Evolutionary conservation across 192 early-diverging fungal genomes (phyloP).

Genomic region (Backusella mclennaniae): DNA sequence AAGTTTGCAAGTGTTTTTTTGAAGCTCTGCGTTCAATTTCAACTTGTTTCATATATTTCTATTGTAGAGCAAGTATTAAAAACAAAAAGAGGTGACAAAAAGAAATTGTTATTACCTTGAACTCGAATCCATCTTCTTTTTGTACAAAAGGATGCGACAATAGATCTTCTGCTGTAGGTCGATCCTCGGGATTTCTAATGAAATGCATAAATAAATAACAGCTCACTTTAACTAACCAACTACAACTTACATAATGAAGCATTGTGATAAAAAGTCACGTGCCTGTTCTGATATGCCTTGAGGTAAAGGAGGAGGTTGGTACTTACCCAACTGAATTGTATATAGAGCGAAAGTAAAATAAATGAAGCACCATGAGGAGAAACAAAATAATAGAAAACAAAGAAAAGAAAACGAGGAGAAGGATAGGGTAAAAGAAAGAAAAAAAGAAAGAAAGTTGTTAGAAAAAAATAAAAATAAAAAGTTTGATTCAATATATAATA

Average conservation of each 20-base stretch:
- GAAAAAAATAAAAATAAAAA: not conserved
- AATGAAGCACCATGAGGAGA: not conserved
- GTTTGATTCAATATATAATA: slow-evolving; percentile 37
- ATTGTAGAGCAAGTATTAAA: not conserved
- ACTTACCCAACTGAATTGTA: slow-evolving; percentile 48
- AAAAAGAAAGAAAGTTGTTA: not conserved
- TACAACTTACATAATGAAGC: slow-evolving; percentile 66
- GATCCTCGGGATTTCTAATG: slow-evolving; percentile 58
- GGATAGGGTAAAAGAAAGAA: not conserved
- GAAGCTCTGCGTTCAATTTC: slow-evolving; percentile 22
- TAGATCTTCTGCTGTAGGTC: slow-evolving; percentile 78
- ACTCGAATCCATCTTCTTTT: slow-evolving; percentile 49
- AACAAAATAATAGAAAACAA: not conserved
- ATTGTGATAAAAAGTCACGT: slow-evolving; percentile 70
- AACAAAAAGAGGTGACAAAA: not conserved
- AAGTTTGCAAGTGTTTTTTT: not conserved
- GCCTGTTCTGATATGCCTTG: slow-evolving; percentile 64
- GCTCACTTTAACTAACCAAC: not conserved
- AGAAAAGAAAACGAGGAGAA: not conserved
- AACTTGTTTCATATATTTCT: slow-evolving; percentile 19
- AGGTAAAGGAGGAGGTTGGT: slow-evolving; percentile 81
- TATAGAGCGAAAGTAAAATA: not conserved
- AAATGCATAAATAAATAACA: not conserved
- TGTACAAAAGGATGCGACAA: slow-evolving; percentile 69
- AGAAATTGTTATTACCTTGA: slow-evolving; percentile 38